A percentile compares a stretch with the other conserved stretches of the same genome.
Evolutionary conservation across 2,329 filamentous ascomycete species (phyloP).

Genomic region (Paecilomyces dactylethromorphus): DNA sequence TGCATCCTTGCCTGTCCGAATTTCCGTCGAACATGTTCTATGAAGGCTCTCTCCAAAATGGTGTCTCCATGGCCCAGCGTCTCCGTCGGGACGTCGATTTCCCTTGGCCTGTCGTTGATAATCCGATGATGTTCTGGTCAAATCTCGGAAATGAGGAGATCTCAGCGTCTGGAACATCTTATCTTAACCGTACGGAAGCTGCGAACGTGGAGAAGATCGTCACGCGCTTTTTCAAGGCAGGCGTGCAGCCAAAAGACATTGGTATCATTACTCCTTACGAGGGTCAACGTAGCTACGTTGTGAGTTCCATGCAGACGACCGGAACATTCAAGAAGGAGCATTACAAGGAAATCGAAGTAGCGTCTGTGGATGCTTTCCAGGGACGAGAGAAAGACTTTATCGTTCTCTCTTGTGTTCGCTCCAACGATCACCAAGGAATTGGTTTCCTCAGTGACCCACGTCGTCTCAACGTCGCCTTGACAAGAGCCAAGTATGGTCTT

Average conservation of each 20-base stretch:
- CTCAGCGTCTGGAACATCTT: slow-evolving; percentile 93
- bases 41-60: slow-evolving; percentile 93
- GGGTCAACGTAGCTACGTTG: slow-evolving; percentile 95
- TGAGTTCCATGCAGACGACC: slow-evolving; percentile 98
- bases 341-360: slow-evolving; percentile 98
- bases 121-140: slow-evolving; percentile 99
- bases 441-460: slow-evolving; percentile 97
- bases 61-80: slow-evolving; percentile 82
- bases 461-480: slow-evolving; percentile 93
- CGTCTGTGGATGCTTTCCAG: slow-evolving; percentile 97
- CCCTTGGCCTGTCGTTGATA: slow-evolving; percentile 89
- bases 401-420: slow-evolving; percentile 92
- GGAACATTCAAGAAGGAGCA: slow-evolving; percentile 97
- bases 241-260: slow-evolving; percentile 87
- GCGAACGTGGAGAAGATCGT: slow-evolving; percentile 98
- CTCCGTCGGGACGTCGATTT: slow-evolving; percentile 93
- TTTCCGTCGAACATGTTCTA: slow-evolving; percentile 99
- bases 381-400: slow-evolving; percentile 99
- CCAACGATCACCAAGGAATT: slow-evolving; percentile 98
- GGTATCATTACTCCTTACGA: slow-evolving; percentile 99
- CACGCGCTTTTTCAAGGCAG: slow-evolving; percentile 96
- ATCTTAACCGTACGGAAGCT: slow-evolving; percentile 94
- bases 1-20: slow-evolving; percentile 95
- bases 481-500: slow-evolving; percentile 91
- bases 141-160: slow-evolving; percentile 98